Base-by-base conservation (phyloP, 441 rosid species). In the Bocquillonia castaneifolia region DNA sequence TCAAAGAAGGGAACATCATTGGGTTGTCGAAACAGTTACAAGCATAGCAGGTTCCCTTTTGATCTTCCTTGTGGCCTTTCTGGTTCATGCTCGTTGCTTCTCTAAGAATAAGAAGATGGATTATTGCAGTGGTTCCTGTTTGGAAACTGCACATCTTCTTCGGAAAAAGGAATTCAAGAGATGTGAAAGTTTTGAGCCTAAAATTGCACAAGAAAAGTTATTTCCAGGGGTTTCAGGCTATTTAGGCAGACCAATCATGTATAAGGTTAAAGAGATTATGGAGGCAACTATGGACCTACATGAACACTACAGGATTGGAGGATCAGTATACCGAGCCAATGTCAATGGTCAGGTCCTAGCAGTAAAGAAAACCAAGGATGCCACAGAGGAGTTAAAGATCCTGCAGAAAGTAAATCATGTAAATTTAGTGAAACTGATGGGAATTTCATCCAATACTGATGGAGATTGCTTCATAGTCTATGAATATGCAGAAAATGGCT, bases 401-500 rank as follows among this genome's bases (percentile, higher is more conserved):
- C 68, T 83, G 54, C 84, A 77, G 73, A 85, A 80, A 76, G 85
- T 88, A 15, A 88, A 77, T 58, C 93, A 85, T 69, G 81, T 76
- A 29, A 88, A 84, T 76, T 82, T 85, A 58, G 85, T 88, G 76
- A 84, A 81, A 75, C 64, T 88, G 62, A 63, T 77, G 68, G 90
- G 90, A 42, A 68, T 81, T 6, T 82, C 88, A 15, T 77, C 76
- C 26, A 74, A 79, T 42, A 22, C 70, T 8, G 70, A 64, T 31
- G 83, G 87, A 1, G 57, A 69, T 71, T 63, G 68, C 64, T 84
- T 83, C 77, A 70, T 88, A 79, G 89, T 86, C 37, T 88, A 79
- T 63, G 90, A 88, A 77, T 80, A 77, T 48, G 86, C 82, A n/a
- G 86, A 84, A 72, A 88, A 86, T 53, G 82, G 90, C 7, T 86